phyloP scores from a whole-genome alignment of 192 early-diverging fungal species.

The Glomus cerebriforme region DNA sequence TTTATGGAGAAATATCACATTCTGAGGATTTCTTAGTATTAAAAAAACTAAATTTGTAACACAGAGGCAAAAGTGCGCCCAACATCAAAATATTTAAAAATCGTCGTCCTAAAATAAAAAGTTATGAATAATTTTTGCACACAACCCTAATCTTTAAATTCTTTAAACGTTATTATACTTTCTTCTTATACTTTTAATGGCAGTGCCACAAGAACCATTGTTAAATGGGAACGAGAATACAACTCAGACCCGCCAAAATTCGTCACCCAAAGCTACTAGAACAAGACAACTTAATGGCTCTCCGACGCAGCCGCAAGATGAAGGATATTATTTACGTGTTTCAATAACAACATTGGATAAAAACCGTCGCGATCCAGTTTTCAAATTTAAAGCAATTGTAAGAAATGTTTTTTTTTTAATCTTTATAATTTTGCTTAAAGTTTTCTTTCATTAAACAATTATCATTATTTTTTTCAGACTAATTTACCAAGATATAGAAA shows the following conservation, averaged over 20 bases:
- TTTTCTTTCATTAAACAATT: neutral
- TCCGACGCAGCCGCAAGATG: neutral
- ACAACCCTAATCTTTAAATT: too few species aligned
- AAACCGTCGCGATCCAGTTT: slow-evolving; percentile 26
- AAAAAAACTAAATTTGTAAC: too few species aligned
- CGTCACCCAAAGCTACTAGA: neutral
- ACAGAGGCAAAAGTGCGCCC: too few species aligned
- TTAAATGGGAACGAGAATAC: neutral
- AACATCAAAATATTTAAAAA: too few species aligned
- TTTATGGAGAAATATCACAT: too few species aligned
- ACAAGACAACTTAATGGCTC: neutral
- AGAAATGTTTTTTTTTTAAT: neutral
- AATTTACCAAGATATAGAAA: slow-evolving; percentile 45
- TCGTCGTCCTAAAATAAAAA: too few species aligned
- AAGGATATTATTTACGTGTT: slow-evolving; percentile 17
- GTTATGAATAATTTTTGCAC: too few species aligned
- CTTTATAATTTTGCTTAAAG: neutral
- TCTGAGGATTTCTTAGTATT: too few species aligned
- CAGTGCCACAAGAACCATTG: slow-evolving; percentile 12
- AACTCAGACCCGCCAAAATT: neutral
- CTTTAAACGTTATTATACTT: too few species aligned
- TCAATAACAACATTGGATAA: slow-evolving; percentile 17
- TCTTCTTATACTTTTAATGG: neutral
- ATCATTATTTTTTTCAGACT: slow-evolving; percentile 31
- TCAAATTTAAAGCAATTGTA: slow-evolving; percentile 31